These are phyloP conservation scores for Dioszegia crocea DNA, from an alignment of 768 basidiomycete genomes.

Conservation along the genomic window DNA sequence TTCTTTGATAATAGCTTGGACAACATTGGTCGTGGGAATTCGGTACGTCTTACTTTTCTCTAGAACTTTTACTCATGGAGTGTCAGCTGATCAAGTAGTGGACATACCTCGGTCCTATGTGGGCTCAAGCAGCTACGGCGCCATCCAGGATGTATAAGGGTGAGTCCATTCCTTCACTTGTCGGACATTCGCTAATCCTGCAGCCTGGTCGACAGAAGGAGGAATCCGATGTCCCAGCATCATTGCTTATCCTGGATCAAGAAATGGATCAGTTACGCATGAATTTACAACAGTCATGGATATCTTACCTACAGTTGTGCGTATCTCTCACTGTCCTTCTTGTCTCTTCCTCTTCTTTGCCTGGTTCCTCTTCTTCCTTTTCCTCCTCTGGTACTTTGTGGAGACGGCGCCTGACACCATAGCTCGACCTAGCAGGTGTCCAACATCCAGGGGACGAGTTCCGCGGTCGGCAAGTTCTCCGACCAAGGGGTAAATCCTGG, in stretches of 20 bases:
- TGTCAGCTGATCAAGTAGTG: conserved; percentile 12
- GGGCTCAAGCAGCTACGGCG: conserved; percentile 46
- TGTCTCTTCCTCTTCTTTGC: no score
- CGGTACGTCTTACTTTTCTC: conserved; percentile 20
- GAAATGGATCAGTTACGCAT: conserved; percentile 11
- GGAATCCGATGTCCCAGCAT: conserved; percentile 40
- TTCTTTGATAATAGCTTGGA: conserved; percentile 36
- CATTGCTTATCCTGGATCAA: conserved; percentile 27
- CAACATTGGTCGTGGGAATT: conserved; percentile 40
- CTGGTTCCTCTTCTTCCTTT: no score
- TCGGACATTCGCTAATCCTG: not conserved
- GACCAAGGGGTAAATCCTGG: conserved; percentile 36
- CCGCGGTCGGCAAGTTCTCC: conserved; percentile 25
- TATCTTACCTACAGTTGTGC: conserved; percentile 37
- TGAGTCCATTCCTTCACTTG: not conserved
- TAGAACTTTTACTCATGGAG: not conserved
- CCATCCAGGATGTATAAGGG: conserved; percentile 42
- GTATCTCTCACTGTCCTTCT: not conserved
- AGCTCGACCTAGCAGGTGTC: conserved; percentile 24
- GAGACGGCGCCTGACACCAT: not conserved
- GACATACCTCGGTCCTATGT: conserved; percentile 39
- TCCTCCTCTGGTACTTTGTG: no score
- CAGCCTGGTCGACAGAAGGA: conserved; percentile 34
- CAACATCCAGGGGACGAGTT: conserved; percentile 28
- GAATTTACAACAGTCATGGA: conserved; percentile 47